phyloP scores from a whole-genome alignment of 2,329 filamentous ascomycete genomes.

The Geosmithia putterillii region DNA sequence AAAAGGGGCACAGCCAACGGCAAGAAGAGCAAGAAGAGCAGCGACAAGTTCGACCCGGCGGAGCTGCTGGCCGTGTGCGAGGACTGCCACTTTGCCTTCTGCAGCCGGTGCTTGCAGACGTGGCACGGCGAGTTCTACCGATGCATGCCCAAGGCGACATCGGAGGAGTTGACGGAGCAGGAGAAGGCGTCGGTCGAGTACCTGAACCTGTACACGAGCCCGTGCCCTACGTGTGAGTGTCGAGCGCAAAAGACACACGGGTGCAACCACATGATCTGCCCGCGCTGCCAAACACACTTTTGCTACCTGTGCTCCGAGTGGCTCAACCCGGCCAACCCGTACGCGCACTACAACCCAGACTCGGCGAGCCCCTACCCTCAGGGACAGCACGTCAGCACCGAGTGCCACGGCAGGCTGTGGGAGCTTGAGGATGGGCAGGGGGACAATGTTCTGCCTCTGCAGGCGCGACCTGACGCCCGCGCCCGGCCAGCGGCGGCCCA shows the following conservation, averaged over 20 bases:
- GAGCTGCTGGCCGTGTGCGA: slow-evolving; percentile 76
- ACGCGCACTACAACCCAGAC: slow-evolving; percentile 69
- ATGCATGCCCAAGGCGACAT: slow-evolving; percentile 54
- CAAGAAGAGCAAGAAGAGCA: slow-evolving; percentile 9
- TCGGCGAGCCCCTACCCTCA: slow-evolving; percentile 22
- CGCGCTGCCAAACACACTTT: slow-evolving; percentile 81
- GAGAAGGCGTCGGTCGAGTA: slow-evolving; percentile 83
- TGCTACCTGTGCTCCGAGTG: slow-evolving; percentile 91
- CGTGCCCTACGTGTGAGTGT: slow-evolving; percentile 77
- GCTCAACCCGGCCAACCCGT: slow-evolving; percentile 71
- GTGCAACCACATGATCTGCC: slow-evolving; percentile 96
- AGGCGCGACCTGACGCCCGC: not conserved
- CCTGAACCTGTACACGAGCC: slow-evolving; percentile 66
- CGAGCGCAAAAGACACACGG: slow-evolving; percentile 84
- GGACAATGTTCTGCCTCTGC: slow-evolving; percentile 22
- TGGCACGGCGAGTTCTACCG: slow-evolving; percentile 82
- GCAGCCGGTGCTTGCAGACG: slow-evolving; percentile 53
- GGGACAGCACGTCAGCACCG: slow-evolving; percentile 28
- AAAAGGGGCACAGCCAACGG: not conserved
- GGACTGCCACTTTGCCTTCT: slow-evolving; percentile 85
- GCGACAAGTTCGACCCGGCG: slow-evolving; percentile 24
- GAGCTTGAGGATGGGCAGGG: slow-evolving; percentile 74
- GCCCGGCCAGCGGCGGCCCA: not conserved
- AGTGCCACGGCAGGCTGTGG: slow-evolving; percentile 81
- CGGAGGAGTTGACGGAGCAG: slow-evolving; percentile 65